Percentiles rank a stretch among this genome's conserved stretches.
Evolutionary conservation across 2,329 filamentous ascomycete genomes (phyloP).

Genomic region (Camillea tinctor): DNA sequence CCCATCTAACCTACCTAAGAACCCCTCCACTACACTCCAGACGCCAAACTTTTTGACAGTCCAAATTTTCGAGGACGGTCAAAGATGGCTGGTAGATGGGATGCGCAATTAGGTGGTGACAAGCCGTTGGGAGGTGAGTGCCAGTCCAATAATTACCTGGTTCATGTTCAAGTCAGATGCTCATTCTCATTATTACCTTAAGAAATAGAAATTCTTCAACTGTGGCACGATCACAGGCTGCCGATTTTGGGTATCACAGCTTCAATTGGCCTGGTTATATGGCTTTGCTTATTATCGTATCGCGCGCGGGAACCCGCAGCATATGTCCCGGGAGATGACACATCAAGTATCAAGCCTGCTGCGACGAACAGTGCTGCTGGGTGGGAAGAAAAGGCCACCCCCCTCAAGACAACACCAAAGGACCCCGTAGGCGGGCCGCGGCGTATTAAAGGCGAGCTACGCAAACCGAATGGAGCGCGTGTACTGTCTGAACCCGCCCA

Average conservation of each 20-base stretch:
- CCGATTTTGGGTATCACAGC: slow-evolving; percentile 41
- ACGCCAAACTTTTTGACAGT: background rate
- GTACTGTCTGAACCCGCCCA: slow-evolving; percentile 29
- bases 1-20: background rate
- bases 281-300: slow-evolving; percentile 23
- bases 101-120: slow-evolving; percentile 3
- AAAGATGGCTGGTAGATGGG: slow-evolving; percentile 13
- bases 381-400: slow-evolving; percentile 16
- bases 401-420: slow-evolving; percentile 20
- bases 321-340: slow-evolving; percentile 10
- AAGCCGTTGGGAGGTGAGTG: slow-evolving; percentile 9
- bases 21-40: background rate
- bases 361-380: background rate
- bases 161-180: background rate
- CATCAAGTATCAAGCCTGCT: slow-evolving; percentile 9
- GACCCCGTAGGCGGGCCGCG: slow-evolving; percentile 43
- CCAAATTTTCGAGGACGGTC: slow-evolving; percentile 6
- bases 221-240: slow-evolving; percentile 48
- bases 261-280: slow-evolving; percentile 35
- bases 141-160: background rate
- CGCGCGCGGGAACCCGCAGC: background rate
- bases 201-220: slow-evolving; percentile 34
- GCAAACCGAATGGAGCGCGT: slow-evolving; percentile 36
- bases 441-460: slow-evolving; percentile 46
- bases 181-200: too few species aligned